These are phyloP conservation scores for Ilex asprella DNA, from an alignment of 257 asterid species.

Conservation along the genomic window DNA sequence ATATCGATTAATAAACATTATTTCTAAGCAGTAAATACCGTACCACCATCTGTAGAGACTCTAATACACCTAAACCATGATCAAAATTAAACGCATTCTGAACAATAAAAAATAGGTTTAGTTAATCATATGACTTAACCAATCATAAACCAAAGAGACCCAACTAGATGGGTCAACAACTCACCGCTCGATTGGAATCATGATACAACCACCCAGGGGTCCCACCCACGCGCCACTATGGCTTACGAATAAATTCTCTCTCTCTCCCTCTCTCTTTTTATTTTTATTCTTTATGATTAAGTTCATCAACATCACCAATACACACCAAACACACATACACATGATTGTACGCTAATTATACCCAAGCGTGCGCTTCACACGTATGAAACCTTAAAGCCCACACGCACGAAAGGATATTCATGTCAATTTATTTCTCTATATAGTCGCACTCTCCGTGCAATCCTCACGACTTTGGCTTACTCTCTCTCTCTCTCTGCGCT, in stretches of 20 bases:
- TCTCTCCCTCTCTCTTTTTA: too few species aligned
- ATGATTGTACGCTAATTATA: constrained; percentile 17
- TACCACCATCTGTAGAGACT: too few species aligned
- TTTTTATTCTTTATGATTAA: too few species aligned
- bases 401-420: constrained; percentile 14
- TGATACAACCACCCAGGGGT: constrained; percentile 39
- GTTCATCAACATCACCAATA: too few species aligned
- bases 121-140: too few species aligned
- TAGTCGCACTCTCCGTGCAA: constrained; percentile 50
- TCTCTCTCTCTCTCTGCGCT: constrained; percentile 20
- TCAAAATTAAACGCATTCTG: too few species aligned
- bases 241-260: too few species aligned
- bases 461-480: constrained; percentile 22
- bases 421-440: constrained; percentile 26
- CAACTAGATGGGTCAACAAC: constrained; percentile 5
- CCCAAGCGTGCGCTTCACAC: constrained; percentile 52
- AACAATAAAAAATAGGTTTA: too few species aligned
- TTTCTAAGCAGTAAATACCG: too few species aligned
- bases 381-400: constrained; percentile 39
- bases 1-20: too few species aligned
- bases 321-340: too few species aligned
- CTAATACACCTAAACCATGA: too few species aligned
- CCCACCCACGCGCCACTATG: constrained; percentile 18
- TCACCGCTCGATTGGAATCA: constrained; percentile 18
- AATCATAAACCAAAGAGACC: not conserved